Evolutionary conservation across 2,329 filamentous ascomycete species (phyloP).

Genomic region (Colletotrichum somersetense): DNA sequence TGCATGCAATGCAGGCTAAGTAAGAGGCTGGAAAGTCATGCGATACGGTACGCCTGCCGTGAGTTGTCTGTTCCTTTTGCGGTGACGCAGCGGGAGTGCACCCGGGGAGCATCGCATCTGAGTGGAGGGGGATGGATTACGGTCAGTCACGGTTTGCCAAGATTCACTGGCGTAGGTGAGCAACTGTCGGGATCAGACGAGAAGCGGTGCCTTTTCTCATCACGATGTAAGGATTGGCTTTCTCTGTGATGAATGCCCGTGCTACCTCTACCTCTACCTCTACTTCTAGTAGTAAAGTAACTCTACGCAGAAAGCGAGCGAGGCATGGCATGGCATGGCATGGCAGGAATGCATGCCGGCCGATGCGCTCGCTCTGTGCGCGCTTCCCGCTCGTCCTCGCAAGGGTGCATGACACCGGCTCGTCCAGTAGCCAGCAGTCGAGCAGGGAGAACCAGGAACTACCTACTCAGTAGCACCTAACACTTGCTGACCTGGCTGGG

Average conservation of each 20-base stretch:
- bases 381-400: too few relatives aligned
- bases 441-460: not conserved
- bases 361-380: too few relatives aligned
- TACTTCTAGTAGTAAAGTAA: not conserved
- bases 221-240: not conserved
- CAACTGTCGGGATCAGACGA: constrained; percentile 16
- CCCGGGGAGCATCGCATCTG: not conserved
- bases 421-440: constrained; percentile 2
- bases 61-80: constrained; percentile 14
- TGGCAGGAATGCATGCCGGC: not conserved
- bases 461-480: not conserved
- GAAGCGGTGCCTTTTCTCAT: not conserved
- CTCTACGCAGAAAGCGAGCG: not conserved
- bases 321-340: too few relatives aligned
- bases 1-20: not conserved
- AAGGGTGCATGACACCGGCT: constrained; percentile 14
- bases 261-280: not conserved
- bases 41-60: constrained; percentile 27
- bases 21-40: not conserved
- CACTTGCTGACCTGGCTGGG: constrained; percentile 18
- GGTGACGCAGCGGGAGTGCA: constrained; percentile 3
- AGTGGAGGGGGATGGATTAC: not conserved
- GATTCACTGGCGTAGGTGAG: constrained; percentile 6
- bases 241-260: not conserved
- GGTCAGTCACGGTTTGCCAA: constrained; percentile 6